Percentiles rank a stretch among this genome's conserved stretches.
phyloP scores from a whole-genome alignment of 805 yeast species.

The Kazachstania bromeliacearum region DNA sequence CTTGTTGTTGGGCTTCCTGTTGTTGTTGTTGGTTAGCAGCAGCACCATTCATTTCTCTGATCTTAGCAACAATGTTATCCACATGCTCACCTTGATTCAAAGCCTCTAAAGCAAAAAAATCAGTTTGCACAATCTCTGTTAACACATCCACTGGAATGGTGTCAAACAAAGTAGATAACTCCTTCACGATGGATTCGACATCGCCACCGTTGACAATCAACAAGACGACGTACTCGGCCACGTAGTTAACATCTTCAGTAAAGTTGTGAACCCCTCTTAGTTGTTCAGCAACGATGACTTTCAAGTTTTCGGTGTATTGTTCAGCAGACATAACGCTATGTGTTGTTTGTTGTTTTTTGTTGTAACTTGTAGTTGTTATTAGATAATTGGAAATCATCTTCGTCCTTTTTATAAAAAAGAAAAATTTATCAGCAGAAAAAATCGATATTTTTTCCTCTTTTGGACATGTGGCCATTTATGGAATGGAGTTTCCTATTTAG shows the following conservation, averaged over 20 bases:
- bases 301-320: constrained; percentile 32
- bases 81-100: constrained; percentile 30
- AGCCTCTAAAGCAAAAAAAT: constrained; percentile 47
- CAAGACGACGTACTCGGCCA: constrained; percentile 66
- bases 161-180: constrained; percentile 53
- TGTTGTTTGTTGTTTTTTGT: background rate
- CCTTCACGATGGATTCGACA: constrained; percentile 49
- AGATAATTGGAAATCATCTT: background rate
- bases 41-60: constrained; percentile 16
- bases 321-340: constrained; percentile 24
- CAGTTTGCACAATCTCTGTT: constrained; percentile 44
- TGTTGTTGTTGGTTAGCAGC: constrained; percentile 5
- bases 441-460: background rate
- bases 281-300: constrained; percentile 35
- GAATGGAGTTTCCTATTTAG: too few relatives aligned
- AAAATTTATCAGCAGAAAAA: background rate
- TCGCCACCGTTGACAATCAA: constrained; percentile 60
- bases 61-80: constrained; percentile 24
- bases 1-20: constrained; percentile 8
- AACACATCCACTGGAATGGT: constrained; percentile 53
- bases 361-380: background rate
- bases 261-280: constrained; percentile 34
- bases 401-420: background rate
- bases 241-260: constrained; percentile 46
- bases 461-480: too few relatives aligned